These are phyloP conservation scores for Craspedostauros australis DNA, from an alignment of 108 stramenopile species.

Conservation along the genomic window DNA sequence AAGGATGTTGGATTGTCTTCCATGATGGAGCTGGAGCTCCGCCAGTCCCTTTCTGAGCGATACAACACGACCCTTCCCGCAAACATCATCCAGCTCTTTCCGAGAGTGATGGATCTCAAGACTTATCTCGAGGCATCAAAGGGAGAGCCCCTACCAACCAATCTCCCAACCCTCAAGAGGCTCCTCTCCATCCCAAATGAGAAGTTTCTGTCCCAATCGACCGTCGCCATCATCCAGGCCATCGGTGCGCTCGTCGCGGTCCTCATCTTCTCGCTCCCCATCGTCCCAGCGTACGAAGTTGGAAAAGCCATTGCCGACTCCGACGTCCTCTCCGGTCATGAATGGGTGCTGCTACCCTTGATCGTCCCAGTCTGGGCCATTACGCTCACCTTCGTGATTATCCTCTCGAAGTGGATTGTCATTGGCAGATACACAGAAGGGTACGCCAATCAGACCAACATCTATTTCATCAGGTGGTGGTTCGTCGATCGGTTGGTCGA, in stretches of 20 bases:
- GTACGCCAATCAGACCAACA: background rate
- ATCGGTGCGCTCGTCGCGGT: background rate
- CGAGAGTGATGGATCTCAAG: no score
- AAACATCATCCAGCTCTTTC: no score
- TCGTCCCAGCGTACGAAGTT: conserved; percentile 1
- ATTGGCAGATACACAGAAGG: conserved; percentile 7
- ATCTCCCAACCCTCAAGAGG: no score
- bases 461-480: conserved; percentile 3
- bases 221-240: background rate
- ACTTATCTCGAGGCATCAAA: no score
- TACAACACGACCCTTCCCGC: no score
- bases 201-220: background rate
- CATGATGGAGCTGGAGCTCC: no score
- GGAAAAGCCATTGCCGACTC: background rate
- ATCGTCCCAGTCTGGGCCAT: background rate
- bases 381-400: no score
- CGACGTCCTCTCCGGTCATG: background rate
- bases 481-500: no score
- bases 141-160: no score
- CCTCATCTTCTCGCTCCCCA: background rate
- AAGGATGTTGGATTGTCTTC: no score
- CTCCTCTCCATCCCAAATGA: background rate
- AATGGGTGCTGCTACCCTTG: background rate
- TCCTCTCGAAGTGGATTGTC: conserved; percentile 4
- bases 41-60: no score